Conservation (phyloP, 2,329 filamentous ascomycete genomes). For the Aspergillus latus region DNA sequence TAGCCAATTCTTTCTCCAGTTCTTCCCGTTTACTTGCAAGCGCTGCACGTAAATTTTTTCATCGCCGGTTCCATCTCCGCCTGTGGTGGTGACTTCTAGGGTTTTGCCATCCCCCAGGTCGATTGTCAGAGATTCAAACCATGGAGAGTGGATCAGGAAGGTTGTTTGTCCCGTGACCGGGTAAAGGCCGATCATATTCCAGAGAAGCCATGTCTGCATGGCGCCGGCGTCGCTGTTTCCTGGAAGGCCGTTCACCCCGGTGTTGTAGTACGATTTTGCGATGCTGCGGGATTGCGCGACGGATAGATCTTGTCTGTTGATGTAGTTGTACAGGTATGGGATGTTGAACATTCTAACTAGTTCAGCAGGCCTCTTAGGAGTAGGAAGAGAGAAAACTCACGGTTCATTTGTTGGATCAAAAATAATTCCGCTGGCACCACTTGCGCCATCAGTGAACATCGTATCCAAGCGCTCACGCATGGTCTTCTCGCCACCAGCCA, state of each 20-base stretch:
- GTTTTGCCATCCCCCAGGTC: conserved; percentile 56
- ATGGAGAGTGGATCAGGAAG: conserved; percentile 65
- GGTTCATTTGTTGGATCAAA: conserved; percentile 70
- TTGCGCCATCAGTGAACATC: conserved; percentile 50
- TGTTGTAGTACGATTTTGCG: conserved; percentile 60
- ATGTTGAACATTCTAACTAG: conserved; percentile 55
- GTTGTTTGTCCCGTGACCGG: conserved; percentile 68
- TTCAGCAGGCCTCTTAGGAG: neutral
- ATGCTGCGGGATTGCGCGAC: conserved; percentile 60
- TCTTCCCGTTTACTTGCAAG: conserved; percentile 62
- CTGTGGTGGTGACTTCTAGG: conserved; percentile 56
- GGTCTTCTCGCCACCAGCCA: conserved; percentile 53
- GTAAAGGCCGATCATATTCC: conserved; percentile 68
- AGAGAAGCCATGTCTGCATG: conserved; percentile 70
- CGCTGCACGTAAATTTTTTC: conserved; percentile 62
- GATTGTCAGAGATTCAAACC: conserved; percentile 62
- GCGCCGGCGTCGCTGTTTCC: conserved; percentile 71
- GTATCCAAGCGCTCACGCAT: conserved; percentile 53
- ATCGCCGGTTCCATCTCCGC: conserved; percentile 48
- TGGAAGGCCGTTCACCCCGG: conserved; percentile 58
- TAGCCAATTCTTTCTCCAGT: conserved; percentile 66
- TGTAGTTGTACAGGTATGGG: conserved; percentile 69
- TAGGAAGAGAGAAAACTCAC: conserved; percentile 30
- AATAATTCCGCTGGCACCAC: conserved; percentile 50
- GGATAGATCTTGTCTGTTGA: conserved; percentile 61